A percentile compares a stretch with the other conserved stretches of the same genome.
Evolutionary conservation across 2,329 filamentous ascomycete genomes (phyloP).

Genomic region (Stemphylium vesicarium): DNA sequence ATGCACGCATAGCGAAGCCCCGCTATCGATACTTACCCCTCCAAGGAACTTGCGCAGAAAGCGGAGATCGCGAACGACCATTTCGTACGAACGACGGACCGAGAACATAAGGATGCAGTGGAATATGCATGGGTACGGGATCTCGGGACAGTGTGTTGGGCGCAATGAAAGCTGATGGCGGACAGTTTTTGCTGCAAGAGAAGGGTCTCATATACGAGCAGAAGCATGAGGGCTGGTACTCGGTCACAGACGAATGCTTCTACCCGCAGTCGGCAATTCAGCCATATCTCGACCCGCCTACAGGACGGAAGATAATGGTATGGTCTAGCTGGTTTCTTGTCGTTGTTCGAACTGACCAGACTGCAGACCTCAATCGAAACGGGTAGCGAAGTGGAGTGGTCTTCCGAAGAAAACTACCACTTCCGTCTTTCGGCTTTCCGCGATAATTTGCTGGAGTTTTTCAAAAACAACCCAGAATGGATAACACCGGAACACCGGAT

Average conservation of each 20-base stretch:
- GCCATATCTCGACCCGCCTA: constrained; percentile 75
- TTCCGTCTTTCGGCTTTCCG: constrained; percentile 86
- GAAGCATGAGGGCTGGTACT: constrained; percentile 95
- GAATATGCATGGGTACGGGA: constrained; percentile 78
- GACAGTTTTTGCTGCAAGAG: constrained; percentile 71
- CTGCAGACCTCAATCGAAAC: constrained; percentile 75
- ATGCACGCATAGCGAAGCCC: background rate
- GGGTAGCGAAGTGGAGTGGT: constrained; percentile 93
- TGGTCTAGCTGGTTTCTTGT: constrained; percentile 7
- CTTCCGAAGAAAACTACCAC: constrained; percentile 91
- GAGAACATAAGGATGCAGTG: constrained; percentile 81
- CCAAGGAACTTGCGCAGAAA: constrained; percentile 68
- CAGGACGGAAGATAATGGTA: constrained; percentile 81
- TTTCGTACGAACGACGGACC: constrained; percentile 92
- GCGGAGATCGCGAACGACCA: constrained; percentile 78
- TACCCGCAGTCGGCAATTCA: constrained; percentile 81
- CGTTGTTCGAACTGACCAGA: constrained; percentile 18
- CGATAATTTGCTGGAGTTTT: constrained; percentile 80
- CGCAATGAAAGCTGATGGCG: constrained; percentile 26
- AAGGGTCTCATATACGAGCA: constrained; percentile 80
- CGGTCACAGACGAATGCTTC: constrained; percentile 94
- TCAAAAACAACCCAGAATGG: constrained; percentile 76
- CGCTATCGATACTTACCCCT: constrained; percentile 8
- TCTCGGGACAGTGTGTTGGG: background rate
- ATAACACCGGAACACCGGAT: constrained; percentile 75